A percentile compares a stretch with the other conserved stretches of the same genome.
phyloP scores from a whole-genome alignment of 495 filamentous ascomycete genomes.

The Cenococcum geophilum region DNA sequence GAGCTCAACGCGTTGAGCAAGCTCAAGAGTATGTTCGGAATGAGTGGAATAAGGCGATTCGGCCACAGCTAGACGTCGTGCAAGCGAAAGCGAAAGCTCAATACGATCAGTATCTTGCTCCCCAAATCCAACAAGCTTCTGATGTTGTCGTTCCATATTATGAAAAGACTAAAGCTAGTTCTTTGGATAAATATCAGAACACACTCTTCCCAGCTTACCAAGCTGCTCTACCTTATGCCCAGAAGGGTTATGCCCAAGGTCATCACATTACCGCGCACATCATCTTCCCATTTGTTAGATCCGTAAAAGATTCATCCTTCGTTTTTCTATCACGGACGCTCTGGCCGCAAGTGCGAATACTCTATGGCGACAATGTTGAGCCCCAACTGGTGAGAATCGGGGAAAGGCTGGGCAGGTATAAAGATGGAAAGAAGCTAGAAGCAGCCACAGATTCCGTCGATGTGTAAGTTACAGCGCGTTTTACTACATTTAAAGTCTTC shows the following conservation, averaged over 20 bases:
- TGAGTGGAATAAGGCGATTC: constrained; percentile 72
- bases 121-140: constrained; percentile 61
- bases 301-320: constrained; percentile 59
- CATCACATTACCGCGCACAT: constrained; percentile 63
- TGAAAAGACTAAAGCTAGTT: constrained; percentile 53
- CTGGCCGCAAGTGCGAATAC: constrained; percentile 69
- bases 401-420: constrained; percentile 79
- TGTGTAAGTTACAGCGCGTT: constrained; percentile 35
- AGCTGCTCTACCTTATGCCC: constrained; percentile 63
- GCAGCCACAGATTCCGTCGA: constrained; percentile 53
- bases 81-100: constrained; percentile 53
- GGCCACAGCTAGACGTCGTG: constrained; percentile 63
- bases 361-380: constrained; percentile 88
- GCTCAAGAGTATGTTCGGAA: constrained; percentile 56
- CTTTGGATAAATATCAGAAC: constrained; percentile 61
- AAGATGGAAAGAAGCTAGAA: constrained; percentile 57
- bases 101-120: constrained; percentile 64
- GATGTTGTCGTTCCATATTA: constrained; percentile 63
- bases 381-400: constrained; percentile 90
- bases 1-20: constrained; percentile 66
- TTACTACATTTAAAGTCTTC: neutral
- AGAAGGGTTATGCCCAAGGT: constrained; percentile 59
- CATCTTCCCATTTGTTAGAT: constrained; percentile 63
- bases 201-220: constrained; percentile 70
- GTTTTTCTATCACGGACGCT: constrained; percentile 66